phyloP scores from a whole-genome alignment of 371 early-diverging fungal species.

The Circinella minor region DNA sequence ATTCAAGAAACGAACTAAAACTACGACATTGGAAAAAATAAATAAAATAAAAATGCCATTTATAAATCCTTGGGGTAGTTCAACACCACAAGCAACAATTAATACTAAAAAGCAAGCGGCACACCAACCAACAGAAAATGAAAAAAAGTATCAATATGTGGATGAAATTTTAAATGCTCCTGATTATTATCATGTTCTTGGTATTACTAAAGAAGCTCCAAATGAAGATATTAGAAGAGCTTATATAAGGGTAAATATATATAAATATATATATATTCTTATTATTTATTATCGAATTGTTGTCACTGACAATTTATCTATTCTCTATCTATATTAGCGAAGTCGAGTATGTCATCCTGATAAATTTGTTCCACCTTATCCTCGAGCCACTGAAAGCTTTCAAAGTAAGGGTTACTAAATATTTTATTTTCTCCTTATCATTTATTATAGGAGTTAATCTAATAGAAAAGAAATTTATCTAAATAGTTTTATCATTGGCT shows the following conservation, averaged over 20 bases:
- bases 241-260: slow-evolving; percentile 41
- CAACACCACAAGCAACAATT: neutral
- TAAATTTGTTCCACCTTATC: slow-evolving; percentile 37
- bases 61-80: neutral
- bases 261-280: neutral
- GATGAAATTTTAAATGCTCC: slow-evolving; percentile 43
- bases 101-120: slow-evolving; percentile 21
- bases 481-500: slow-evolving; percentile 58
- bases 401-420: slow-evolving; percentile 32
- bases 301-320: neutral
- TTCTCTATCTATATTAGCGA: slow-evolving; percentile 25
- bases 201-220: slow-evolving; percentile 31
- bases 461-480: neutral
- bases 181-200: slow-evolving; percentile 43
- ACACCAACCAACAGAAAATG: slow-evolving; percentile 3
- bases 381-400: slow-evolving; percentile 45
- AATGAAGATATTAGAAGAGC: slow-evolving; percentile 48
- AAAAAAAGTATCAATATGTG: slow-evolving; percentile 41
- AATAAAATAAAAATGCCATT: neutral
- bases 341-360: slow-evolving; percentile 55
- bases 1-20: too few species aligned
- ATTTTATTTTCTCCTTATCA: neutral
- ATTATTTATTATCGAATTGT: too few species aligned
- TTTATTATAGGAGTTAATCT: neutral
- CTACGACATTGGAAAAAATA: too few species aligned